These are phyloP conservation scores for Lagenidium giganteum DNA, from an alignment of 352 stramenopile genomes.

Conservation along the genomic window DNA sequence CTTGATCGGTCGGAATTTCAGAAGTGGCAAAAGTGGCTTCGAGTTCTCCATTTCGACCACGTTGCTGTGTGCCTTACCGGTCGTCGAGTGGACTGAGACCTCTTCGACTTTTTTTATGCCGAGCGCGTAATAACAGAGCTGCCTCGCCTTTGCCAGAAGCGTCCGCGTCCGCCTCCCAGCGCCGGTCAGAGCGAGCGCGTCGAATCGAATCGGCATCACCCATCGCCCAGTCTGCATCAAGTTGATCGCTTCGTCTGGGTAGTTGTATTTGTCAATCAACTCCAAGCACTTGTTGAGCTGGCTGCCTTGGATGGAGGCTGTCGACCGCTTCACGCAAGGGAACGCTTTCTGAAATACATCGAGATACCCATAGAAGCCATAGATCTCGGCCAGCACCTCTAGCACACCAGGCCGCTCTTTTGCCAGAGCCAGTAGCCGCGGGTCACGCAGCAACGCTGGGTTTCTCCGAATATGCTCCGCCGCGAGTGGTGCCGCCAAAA, in stretches of 20 bases:
- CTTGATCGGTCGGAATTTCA: too few relatives aligned
- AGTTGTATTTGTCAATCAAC: conserved; percentile 54
- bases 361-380: conserved; percentile 68
- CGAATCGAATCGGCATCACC: conserved; percentile 53
- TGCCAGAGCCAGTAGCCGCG: conserved; percentile 6
- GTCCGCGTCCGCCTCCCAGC: conserved; percentile 29
- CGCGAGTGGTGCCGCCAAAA: conserved; percentile 38
- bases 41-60: too few relatives aligned
- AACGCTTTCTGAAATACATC: conserved; percentile 43
- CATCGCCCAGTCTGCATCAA: conserved; percentile 41
- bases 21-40: too few relatives aligned
- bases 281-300: conserved; percentile 49
- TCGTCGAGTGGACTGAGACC: too few relatives aligned
- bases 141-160: conserved; percentile 30
- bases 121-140: conserved; percentile 51
- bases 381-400: conserved; percentile 59
- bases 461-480: conserved; percentile 52
- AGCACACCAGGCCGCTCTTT: conserved; percentile 33
- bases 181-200: conserved; percentile 28
- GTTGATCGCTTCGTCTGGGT: conserved; percentile 55
- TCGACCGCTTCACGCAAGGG: conserved; percentile 23
- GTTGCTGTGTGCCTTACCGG: too few relatives aligned
- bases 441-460: conserved; percentile 53
- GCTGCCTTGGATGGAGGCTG: conserved; percentile 28
- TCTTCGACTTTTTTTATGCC: too few relatives aligned